These are phyloP conservation scores for Scortechinia acanthostroma DNA, from an alignment of 2,329 filamentous ascomycete species.

Conservation along the genomic window DNA sequence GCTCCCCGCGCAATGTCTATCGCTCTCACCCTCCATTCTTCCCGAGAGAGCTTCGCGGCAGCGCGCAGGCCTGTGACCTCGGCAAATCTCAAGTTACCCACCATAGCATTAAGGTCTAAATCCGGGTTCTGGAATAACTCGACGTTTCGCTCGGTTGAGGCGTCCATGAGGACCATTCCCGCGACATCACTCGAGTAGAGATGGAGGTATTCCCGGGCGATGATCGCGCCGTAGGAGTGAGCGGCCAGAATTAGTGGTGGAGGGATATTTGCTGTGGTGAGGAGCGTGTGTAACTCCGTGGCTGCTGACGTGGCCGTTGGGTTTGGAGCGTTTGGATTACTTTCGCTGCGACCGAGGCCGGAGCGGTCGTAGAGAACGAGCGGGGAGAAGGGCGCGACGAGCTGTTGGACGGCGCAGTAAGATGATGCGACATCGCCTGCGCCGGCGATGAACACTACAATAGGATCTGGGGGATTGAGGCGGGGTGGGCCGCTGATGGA, in stretches of 20 bases:
- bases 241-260: constrained; percentile 21
- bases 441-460: constrained; percentile 21
- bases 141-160: constrained; percentile 19
- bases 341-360: constrained; percentile 22
- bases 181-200: constrained; percentile 14
- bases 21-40: constrained; percentile 21
- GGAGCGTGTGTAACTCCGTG: constrained; percentile 14
- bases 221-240: constrained; percentile 28
- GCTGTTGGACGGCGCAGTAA: constrained; percentile 19
- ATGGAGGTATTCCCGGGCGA: constrained; percentile 26
- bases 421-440: constrained; percentile 21
- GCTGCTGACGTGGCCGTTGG: neutral
- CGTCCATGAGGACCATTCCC: constrained; percentile 25
- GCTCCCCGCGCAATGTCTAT: constrained; percentile 15
- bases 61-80: constrained; percentile 18
- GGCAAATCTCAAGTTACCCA: constrained; percentile 17
- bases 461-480: constrained; percentile 11
- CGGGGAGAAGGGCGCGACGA: constrained; percentile 14
- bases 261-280: constrained; percentile 10
- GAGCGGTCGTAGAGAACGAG: constrained; percentile 25
- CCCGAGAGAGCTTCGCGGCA: constrained; percentile 15
- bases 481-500: constrained; percentile 16
- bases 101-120: constrained; percentile 16
- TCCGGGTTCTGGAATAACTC: constrained; percentile 19
- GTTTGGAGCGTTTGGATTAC: constrained; percentile 10